phyloP scores from a whole-genome alignment of 208 protist genomes.

The Hexamita inflata region DNA sequence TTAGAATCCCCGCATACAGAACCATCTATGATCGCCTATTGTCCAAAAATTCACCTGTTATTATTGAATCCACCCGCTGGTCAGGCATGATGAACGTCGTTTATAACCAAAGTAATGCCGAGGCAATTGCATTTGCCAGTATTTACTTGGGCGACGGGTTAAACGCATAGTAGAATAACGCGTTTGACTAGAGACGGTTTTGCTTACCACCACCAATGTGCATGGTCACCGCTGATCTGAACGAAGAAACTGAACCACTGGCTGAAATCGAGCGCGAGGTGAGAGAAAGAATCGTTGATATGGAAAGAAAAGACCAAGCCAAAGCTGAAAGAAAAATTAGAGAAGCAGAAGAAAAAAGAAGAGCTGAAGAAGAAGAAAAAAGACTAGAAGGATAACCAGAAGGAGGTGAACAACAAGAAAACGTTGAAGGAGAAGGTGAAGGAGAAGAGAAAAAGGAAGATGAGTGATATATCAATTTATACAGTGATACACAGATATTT shows the following conservation, averaged over 20 bases:
- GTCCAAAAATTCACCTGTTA: neutral
- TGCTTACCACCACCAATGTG: constrained; percentile 13
- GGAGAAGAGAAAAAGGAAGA: too few species aligned
- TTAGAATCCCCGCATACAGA: neutral
- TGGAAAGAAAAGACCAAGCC: neutral
- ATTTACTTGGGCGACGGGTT: constrained; percentile 18
- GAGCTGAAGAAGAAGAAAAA: neutral
- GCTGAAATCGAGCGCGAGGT: neutral
- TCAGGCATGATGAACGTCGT: neutral
- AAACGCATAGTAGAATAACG: neutral
- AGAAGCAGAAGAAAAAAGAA: constrained; percentile 4
- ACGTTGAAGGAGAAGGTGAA: neutral
- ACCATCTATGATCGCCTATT: neutral
- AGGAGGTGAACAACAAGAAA: constrained; percentile 7
- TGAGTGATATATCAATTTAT: too few species aligned
- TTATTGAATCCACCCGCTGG: neutral
- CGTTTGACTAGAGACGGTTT: neutral
- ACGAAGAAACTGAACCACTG: neutral
- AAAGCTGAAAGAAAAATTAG: neutral
- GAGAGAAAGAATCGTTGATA: neutral
- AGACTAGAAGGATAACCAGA: neutral
- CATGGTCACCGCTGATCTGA: neutral
- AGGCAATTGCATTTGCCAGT: neutral
- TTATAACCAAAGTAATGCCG: neutral
- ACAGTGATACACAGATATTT: too few species aligned